Evolutionary conservation across 257 asterid species (phyloP), one percentile per base, ranked within the genome.

Genomic region (Rehmannia glutinosa): DNA sequence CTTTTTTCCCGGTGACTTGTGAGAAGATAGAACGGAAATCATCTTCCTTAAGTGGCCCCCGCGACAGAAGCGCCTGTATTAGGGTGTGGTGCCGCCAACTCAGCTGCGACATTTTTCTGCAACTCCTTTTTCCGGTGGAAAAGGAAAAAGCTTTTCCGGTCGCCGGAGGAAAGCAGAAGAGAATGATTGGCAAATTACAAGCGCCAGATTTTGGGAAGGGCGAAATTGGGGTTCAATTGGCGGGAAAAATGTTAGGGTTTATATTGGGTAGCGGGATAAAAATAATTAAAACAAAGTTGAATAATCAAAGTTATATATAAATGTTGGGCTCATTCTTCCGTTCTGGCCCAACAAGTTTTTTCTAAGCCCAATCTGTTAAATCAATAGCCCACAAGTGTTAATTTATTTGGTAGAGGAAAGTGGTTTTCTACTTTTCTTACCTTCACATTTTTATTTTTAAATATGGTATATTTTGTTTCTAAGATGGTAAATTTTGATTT

Each of bases 51-150:
- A 84, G 84, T 2, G 97, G 98, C 7, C 98, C 98, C 2, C 88
- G 85, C 8, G 95, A 84, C 36, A 89, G 82, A 17, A 92, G 86
- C 16, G 88, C 64, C 81, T 92, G 98, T 45, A 92, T 80, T 8
- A 92, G 79, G 23, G 95, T 82, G 28, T 92, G 97, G 69, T 86
- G 97, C 67, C 83, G 81, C 97, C 82, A 84, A 64, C 77, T 41
- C 60, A 89, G 74, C 33, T 85, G 56, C 64, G 91, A 62, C 95
- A 87, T 87, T 33, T 53, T 36, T 36, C 52, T 28, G 27, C 49
- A 38, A 8, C 45, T n/a, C n/a, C n/a, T n/a, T n/a, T n/a, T 56
- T 47, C 33, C 66, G 39, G 66, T 4, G 57, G 2, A 25, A 39
- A 41, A 53, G 25, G 7, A 28, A 9, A 25, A 24, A n/a, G n/a